Base-by-base conservation (phyloP, 768 basidiomycete genomes). In the Xerocomellus chrysenteron region DNA sequence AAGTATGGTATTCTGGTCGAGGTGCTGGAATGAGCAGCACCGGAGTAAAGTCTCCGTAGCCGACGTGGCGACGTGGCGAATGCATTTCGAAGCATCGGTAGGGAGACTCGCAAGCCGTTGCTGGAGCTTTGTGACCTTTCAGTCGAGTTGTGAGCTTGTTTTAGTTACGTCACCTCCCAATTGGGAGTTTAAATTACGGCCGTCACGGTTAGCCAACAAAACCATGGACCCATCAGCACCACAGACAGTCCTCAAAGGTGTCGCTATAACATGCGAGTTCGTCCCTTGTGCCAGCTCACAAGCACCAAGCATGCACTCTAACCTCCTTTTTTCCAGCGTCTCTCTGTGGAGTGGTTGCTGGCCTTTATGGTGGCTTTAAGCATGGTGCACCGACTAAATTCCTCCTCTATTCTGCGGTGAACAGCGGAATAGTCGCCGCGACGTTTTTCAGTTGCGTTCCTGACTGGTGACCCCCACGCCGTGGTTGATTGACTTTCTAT, bases 261-360 rank as follows among this genome's bases (percentile, higher is more conserved):
- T 86, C 28, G 65, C 81, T 58, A 71, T 80, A 73, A 83, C 86
- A 85, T 91, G 89, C 88, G 81, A 87, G 89, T 90, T 83, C 84
- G 86, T 87, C 74, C 63, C 62, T 56, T 56, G 45, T 56, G 37
- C 28, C 32, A 43, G 47, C 52, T 36, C 16, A 33, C 50, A 36
- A 41, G 53, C 54, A 47, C 42, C 28, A 55, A 61, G 52, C 56
- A 40, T 62, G 39, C 57, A 60, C 65, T 41, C 56, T 72, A 55
- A 70, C 64, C 62, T 68, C 64, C 66, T 59, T 67, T 59, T 54
- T 50, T 43, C 41, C 62, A 93, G 91, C 87, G 55, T 73, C 77
- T 48, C 60, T 80, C 33, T 84, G 86, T 58, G 86, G 83, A 37
- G 56, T 68, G 2, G 62, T 75, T 14, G 74, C 75, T 41, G 78